These are phyloP conservation scores for Polytrichum formosum DNA, from an alignment of 225 moss, liverwort and hornwort genomes.

Conservation along the genomic window DNA sequence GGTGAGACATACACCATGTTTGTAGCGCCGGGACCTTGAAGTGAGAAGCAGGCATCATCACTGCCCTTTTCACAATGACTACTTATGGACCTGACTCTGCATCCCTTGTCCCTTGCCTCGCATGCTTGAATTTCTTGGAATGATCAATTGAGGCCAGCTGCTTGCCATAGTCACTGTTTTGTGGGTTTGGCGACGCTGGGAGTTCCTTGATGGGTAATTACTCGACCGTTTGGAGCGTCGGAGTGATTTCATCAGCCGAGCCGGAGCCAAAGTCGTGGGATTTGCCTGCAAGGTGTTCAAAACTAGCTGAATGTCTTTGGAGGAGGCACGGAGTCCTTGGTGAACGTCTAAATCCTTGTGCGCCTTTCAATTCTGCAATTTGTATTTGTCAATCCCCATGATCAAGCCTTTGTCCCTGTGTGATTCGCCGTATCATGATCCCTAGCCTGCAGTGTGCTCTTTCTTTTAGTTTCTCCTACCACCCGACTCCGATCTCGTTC, in stretches of 20 bases:
- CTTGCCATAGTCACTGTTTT: background rate
- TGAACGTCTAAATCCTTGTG: too few species aligned
- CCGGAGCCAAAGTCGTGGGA: too few species aligned
- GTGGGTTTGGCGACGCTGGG: background rate
- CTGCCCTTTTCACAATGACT: slow-evolving; percentile 14
- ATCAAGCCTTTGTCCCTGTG: too few species aligned
- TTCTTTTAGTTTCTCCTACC: too few species aligned
- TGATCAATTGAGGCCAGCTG: background rate
- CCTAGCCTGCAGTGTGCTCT: too few species aligned
- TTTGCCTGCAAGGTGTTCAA: too few species aligned
- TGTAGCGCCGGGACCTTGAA: slow-evolving; percentile 33
- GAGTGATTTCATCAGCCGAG: background rate
- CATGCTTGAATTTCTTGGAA: background rate
- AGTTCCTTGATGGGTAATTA: background rate
- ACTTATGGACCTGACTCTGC: background rate
- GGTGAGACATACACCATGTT: slow-evolving; percentile 12
- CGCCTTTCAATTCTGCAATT: too few species aligned
- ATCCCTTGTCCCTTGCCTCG: background rate
- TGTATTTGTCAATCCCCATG: too few species aligned
- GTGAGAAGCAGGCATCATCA: slow-evolving; percentile 24
- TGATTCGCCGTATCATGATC: too few species aligned
- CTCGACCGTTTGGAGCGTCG: background rate
- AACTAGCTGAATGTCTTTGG: too few species aligned
- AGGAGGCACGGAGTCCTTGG: too few species aligned
- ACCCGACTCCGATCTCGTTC: too few species aligned